These are phyloP conservation scores for Serendipita sp. DNA, from an alignment of 1,284 basidiomycete genomes.

Conservation along the genomic window DNA sequence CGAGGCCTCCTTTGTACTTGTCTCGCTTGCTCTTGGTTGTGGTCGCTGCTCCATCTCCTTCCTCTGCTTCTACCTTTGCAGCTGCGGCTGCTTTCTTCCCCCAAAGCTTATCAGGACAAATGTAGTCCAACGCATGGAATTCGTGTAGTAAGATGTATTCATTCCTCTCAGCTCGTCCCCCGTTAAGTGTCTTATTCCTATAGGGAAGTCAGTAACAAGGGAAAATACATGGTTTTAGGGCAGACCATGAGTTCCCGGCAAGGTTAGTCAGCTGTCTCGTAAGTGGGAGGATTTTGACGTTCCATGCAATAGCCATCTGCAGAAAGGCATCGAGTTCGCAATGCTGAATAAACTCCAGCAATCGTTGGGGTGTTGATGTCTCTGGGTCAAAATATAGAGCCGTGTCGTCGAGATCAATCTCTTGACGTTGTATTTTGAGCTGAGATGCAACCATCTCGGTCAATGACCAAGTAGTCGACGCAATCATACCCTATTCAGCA, in stretches of 20 bases:
- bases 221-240: constrained; percentile 10
- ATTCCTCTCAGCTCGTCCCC: constrained; percentile 94
- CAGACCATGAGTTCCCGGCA: constrained; percentile 93
- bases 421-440: constrained; percentile 72
- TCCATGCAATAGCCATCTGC: constrained; percentile 86
- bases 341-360: constrained; percentile 81
- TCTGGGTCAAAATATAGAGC: constrained; percentile 81
- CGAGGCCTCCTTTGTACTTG: constrained; percentile 97
- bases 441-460: constrained; percentile 93
- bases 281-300: constrained; percentile 80
- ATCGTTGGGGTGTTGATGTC: constrained; percentile 59
- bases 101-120: constrained; percentile 88
- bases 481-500: constrained; percentile 65
- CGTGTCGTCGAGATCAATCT: constrained; percentile 93
- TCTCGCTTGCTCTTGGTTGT: constrained; percentile 62
- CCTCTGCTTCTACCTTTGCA: constrained; percentile 49
- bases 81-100: constrained; percentile 54
- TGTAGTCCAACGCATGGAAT: constrained; percentile 91
- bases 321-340: constrained; percentile 91
- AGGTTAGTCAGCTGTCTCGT: constrained; percentile 92
- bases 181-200: constrained; percentile 90
- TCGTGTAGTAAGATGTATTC: constrained; percentile 98
- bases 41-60: constrained; percentile 42
- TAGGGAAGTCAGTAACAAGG: neutral
- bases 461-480: constrained; percentile 93